Evolutionary conservation across 75 land plant species (phyloP), one percentile per base, ranked within the genome.

Genomic region (Sequoiadendron giganteum): DNA sequence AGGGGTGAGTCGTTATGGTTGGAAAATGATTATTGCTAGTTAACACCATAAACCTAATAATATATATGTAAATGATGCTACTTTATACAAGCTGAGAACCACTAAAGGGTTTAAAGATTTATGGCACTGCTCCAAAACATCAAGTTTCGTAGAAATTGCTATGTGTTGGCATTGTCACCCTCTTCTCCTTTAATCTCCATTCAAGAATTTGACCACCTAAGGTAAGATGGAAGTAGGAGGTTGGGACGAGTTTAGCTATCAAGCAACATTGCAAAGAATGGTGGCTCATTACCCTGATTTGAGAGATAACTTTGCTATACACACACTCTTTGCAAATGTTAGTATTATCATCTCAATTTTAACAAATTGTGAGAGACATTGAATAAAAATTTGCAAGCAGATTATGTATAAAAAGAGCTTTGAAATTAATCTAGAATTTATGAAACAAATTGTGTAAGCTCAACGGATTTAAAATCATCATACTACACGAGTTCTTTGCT

Each of bases 221-320:
- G 15, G 10, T 21, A 73, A 73, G 15, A 73, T 73, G 77, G 77
- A 73, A 30, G 86, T 6, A 28, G 68, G 65, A 21, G 86, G 68
- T 38, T 21, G 9, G 70, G 91, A 88, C 43, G 93, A 91, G 38
- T 94, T 93, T 48, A 83, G 89, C 77, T 87, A 87, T 83, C 47
- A 86, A 38, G 88, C 73, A 13, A 91, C 92, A 10, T 81, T 95
- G 45, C n/a, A 75, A 81, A 92, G 97, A 61, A 79, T 96, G 83
- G 94, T 96, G 34, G 90, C 93, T 70, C 92, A 96, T 72, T 90
- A 92, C 75, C 94, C 95, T 6, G 21, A 19, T 78, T 87, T 96
- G 68, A 68, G 61, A 28, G 55, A 73, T 32, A 86, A 90, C 58
- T 81, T 87, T 5, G 54, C 32, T 13, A 80, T 91, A 11, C n/a